A percentile compares a stretch with the other conserved stretches of the same genome.
Conservation (phyloP, 768 basidiomycete species). For the Amanita pallidorosea region DNA sequence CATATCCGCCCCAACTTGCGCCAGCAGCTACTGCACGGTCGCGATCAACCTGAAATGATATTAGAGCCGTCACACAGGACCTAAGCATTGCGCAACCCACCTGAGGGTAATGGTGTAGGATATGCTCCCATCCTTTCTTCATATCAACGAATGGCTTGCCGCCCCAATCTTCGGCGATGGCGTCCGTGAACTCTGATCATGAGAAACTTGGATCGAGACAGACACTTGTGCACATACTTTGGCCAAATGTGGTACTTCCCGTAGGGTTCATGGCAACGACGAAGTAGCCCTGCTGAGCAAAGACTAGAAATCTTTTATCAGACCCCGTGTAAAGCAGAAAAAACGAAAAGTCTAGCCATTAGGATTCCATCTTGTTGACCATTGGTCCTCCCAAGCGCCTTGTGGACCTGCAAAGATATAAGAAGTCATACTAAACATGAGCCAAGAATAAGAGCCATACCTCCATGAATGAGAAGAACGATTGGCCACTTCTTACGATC, state of each 20-base stretch:
- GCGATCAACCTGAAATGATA: slow-evolving; percentile 42
- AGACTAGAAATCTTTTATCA: slow-evolving; percentile 31
- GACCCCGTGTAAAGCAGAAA: neutral
- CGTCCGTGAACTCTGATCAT: slow-evolving; percentile 65
- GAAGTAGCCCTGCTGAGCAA: slow-evolving; percentile 84
- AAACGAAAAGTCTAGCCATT: slow-evolving; percentile 36
- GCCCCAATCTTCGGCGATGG: slow-evolving; percentile 74
- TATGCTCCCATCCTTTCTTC: slow-evolving; percentile 63
- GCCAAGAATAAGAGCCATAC: slow-evolving; percentile 15
- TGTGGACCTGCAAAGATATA: slow-evolving; percentile 43
- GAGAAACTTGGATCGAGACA: neutral
- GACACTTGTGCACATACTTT: slow-evolving; percentile 33
- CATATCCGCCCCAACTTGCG: slow-evolving; percentile 81
- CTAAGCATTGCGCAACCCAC: slow-evolving; percentile 20
- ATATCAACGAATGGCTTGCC: slow-evolving; percentile 79
- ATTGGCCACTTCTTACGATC: slow-evolving; percentile 71
- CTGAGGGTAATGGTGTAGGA: slow-evolving; percentile 58
- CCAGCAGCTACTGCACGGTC: slow-evolving; percentile 71
- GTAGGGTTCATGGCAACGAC: slow-evolving; percentile 86
- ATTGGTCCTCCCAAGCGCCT: slow-evolving; percentile 82
- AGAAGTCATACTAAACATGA: neutral
- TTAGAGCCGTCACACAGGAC: neutral
- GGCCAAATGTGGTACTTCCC: slow-evolving; percentile 88
- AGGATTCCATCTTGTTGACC: slow-evolving; percentile 91
- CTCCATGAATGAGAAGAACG: slow-evolving; percentile 75